These are phyloP conservation scores for Silene uniflora DNA, from an alignment of 148 eudicot species.

Conservation along the genomic window DNA sequence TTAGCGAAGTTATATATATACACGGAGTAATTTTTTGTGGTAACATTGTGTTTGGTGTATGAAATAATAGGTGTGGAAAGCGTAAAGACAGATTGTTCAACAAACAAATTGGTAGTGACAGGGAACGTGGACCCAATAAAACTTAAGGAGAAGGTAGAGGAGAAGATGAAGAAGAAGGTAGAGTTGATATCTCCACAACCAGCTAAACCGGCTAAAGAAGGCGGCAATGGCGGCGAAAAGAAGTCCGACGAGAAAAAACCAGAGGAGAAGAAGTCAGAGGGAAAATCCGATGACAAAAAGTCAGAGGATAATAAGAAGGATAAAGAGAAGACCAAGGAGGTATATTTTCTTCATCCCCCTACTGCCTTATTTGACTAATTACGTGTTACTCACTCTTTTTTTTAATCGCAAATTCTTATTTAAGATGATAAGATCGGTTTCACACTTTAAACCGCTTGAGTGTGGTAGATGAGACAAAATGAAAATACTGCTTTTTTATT, in stretches of 20 bases:
- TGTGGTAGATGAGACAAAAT: too few species aligned
- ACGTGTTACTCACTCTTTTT: not conserved
- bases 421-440: too few species aligned
- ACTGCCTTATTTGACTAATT: not conserved
- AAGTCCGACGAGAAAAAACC: conserved; percentile 36
- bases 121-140: conserved; percentile 66
- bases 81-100: conserved; percentile 54
- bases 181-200: conserved; percentile 59
- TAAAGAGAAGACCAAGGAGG: conserved; percentile 29
- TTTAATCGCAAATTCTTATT: too few species aligned
- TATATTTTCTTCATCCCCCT: not conserved
- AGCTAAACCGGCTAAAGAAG: conserved; percentile 36
- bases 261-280: conserved; percentile 40
- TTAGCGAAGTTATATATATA: too few species aligned
- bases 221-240: conserved; percentile 28
- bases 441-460: too few species aligned
- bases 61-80: conserved; percentile 55
- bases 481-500: not conserved
- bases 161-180: conserved; percentile 55
- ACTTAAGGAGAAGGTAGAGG: conserved; percentile 48
- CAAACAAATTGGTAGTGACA: conserved; percentile 60
- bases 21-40: not conserved
- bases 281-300: conserved; percentile 23
- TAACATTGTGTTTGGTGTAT: conserved; percentile 24
- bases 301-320: conserved; percentile 15